Conservation (phyloP, 257 asterid genomes). For the Plectranthus barbatus region DNA sequence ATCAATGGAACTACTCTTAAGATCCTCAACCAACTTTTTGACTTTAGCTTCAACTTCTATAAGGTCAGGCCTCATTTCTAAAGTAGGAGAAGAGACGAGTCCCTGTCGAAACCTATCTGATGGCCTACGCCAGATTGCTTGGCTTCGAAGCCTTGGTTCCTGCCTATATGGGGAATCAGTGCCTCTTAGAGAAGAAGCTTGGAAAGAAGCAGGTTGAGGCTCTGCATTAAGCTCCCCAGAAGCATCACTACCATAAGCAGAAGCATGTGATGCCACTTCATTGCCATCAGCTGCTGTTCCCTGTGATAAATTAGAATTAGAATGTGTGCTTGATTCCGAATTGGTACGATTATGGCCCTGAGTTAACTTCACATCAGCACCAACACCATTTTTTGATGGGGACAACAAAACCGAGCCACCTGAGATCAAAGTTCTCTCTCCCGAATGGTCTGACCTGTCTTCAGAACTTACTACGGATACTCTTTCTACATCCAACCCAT, state of each 20-base stretch:
- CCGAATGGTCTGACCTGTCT: conserved; percentile 52
- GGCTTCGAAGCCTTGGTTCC: too few species aligned
- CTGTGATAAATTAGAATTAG: conserved; percentile 48
- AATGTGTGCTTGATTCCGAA: conserved; percentile 49
- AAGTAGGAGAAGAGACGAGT: too few species aligned
- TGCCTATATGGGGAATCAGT: too few species aligned
- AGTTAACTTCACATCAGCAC: conserved; percentile 29
- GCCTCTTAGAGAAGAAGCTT: too few species aligned
- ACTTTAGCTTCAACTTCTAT: conserved; percentile 60
- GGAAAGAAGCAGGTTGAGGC: too few species aligned
- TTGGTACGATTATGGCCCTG: conserved; percentile 47
- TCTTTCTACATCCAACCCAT: conserved; percentile 36
- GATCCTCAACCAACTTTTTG: conserved; percentile 56
- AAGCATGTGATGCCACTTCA: conserved; percentile 41
- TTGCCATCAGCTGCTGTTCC: conserved; percentile 48
- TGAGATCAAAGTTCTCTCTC: conserved; percentile 39
- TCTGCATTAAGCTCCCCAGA: conserved; percentile 60
- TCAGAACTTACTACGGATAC: conserved; percentile 40
- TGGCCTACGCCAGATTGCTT: too few species aligned
- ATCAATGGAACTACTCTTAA: conserved; percentile 49
- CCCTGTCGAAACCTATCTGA: too few species aligned
- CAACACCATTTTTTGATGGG: conserved; percentile 36
- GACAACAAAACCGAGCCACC: conserved; percentile 28
- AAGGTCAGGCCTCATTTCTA: conserved; percentile 64
- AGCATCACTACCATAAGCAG: conserved; percentile 46